Conservation (phyloP, 345 rosid genomes). For the Firmiana major region DNA sequence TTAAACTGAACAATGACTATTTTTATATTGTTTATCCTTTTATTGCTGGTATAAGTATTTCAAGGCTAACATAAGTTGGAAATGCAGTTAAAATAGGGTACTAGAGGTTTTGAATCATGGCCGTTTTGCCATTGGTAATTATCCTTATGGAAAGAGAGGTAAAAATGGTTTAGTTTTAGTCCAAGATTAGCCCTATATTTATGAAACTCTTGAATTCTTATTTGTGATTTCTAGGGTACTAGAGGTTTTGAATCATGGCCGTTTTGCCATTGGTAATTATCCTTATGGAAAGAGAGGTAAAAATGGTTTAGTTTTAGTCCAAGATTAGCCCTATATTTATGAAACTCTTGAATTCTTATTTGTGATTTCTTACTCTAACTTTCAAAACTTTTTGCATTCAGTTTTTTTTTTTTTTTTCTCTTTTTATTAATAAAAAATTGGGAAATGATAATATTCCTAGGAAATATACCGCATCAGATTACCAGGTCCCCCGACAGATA, state of each 20-base stretch:
- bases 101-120: neutral
- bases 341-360: neutral
- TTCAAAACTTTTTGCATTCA: neutral
- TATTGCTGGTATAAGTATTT: neutral
- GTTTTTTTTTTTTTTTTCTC: neutral
- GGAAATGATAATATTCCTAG: conserved; percentile 32
- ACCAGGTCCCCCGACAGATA: conserved; percentile 89
- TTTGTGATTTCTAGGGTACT: conserved; percentile 1
- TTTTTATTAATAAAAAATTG: conserved; percentile 3
- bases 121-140: neutral
- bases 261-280: neutral
- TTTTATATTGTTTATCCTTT: neutral
- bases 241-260: too few relatives aligned
- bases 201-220: neutral
- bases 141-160: neutral
- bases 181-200: neutral
- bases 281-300: neutral
- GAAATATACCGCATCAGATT: conserved; percentile 96
- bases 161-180: neutral
- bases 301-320: neutral
- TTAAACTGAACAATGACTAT: neutral
- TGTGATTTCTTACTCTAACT: neutral
- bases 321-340: neutral
- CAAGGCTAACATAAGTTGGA: neutral
- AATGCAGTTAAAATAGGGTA: neutral